These are phyloP conservation scores for Urochloa ruziziensis DNA, from an alignment of 176 grass and related monocot species.

Conservation along the genomic window DNA sequence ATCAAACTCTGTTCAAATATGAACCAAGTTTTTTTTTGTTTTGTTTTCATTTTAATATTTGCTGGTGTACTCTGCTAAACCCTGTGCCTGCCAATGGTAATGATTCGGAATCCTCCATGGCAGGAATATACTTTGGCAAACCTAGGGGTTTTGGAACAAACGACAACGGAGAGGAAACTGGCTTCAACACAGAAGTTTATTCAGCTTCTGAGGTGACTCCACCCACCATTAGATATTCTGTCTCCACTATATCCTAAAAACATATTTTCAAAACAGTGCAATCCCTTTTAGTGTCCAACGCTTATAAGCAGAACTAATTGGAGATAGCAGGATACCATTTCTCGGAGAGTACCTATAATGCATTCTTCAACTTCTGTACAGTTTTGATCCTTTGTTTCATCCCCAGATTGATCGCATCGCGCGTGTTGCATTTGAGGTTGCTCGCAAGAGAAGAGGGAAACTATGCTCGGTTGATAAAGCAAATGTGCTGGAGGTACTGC, in stretches of 20 bases:
- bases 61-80: neutral
- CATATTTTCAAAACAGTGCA: neutral
- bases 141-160: constrained; percentile 96
- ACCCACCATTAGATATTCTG: neutral
- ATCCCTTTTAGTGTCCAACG: neutral
- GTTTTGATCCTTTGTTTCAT: constrained; percentile 1
- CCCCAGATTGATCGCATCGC: constrained; percentile 81
- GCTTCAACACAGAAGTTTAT: constrained; percentile 95
- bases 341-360: neutral
- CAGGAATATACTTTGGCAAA: constrained; percentile 82
- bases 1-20: neutral
- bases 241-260: neutral
- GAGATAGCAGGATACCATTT: neutral
- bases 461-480: constrained; percentile 95
- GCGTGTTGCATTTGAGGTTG: constrained; percentile 82
- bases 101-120: neutral
- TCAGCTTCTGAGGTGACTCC: constrained; percentile 64
- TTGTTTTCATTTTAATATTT: neutral
- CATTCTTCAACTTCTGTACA: neutral
- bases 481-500: constrained; percentile 85
- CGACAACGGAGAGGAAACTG: constrained; percentile 72
- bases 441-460: constrained; percentile 72
- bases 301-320: neutral
- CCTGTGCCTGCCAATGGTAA: neutral
- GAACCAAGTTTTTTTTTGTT: neutral